A percentile compares a stretch with the other conserved stretches of the same genome.
phyloP scores from a whole-genome alignment of 345 rosid species.

The Tarenaya hassleriana region DNA sequence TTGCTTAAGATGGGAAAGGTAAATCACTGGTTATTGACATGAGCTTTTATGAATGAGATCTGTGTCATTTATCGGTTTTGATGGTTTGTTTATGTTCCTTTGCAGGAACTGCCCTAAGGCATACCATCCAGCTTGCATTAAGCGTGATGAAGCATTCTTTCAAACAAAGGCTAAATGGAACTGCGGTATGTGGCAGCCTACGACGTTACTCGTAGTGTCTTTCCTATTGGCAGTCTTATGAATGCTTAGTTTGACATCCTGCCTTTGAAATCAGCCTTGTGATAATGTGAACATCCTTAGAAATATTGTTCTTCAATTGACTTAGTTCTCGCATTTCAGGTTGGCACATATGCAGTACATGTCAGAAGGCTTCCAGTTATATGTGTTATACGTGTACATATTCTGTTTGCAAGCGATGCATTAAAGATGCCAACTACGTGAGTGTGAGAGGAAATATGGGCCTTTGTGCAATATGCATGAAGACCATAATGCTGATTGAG shows the following conservation, averaged over 20 bases:
- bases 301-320: not conserved
- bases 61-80: conserved; percentile 14
- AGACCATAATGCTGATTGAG: conserved; percentile 85
- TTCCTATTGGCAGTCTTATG: conserved; percentile 6
- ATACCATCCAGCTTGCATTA: conserved; percentile 90
- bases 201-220: conserved; percentile 13
- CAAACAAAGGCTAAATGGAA: conserved; percentile 84
- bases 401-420: conserved; percentile 91
- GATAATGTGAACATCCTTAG: conserved; percentile 3
- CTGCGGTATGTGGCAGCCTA: conserved; percentile 58
- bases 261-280: conserved; percentile 8
- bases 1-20: conserved; percentile 10
- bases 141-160: conserved; percentile 84
- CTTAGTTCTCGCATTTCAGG: conserved; percentile 44
- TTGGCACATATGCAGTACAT: conserved; percentile 86
- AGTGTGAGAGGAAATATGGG: conserved; percentile 80
- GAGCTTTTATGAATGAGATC: not conserved
- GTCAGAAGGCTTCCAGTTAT: conserved; percentile 73
- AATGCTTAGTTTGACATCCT: conserved; percentile 4
- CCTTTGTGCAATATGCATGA: conserved; percentile 85
- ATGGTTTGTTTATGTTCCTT: conserved; percentile 18
- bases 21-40: not conserved
- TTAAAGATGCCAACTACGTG: conserved; percentile 75
- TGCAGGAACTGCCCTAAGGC: conserved; percentile 97
- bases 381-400: conserved; percentile 97